Evolutionary conservation across 768 basidiomycete species (phyloP).

Genomic region (Mycena belliarum): DNA sequence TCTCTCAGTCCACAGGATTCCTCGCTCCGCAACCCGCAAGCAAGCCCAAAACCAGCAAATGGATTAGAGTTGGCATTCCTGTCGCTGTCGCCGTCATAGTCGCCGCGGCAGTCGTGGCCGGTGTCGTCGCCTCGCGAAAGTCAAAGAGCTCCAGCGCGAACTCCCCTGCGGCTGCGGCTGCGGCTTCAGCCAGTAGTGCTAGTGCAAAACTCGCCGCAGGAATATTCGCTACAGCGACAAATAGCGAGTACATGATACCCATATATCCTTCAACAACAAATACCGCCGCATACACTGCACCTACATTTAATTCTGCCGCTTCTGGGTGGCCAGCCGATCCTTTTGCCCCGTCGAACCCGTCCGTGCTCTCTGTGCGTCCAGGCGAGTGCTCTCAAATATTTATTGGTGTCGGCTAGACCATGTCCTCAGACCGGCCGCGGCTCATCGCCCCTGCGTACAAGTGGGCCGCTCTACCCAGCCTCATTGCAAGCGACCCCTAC

Average conservation of each 20-base stretch:
- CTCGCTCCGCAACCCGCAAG: constrained; percentile 52
- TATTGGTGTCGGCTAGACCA: background rate
- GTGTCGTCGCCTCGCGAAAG: constrained; percentile 71
- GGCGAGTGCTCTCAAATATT: background rate
- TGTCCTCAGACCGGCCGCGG: constrained; percentile 74
- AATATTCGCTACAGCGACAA: constrained; percentile 74
- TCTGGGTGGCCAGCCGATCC: constrained; percentile 75
- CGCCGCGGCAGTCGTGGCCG: constrained; percentile 71
- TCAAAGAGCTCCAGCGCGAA: constrained; percentile 34
- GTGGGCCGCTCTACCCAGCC: constrained; percentile 77
- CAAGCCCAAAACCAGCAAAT: constrained; percentile 61
- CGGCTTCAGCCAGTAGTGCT: constrained; percentile 47
- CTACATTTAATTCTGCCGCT: constrained; percentile 62
- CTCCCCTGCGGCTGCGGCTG: constrained; percentile 42
- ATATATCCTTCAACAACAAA: constrained; percentile 90
- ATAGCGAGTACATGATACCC: constrained; percentile 78
- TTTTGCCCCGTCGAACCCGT: constrained; percentile 65
- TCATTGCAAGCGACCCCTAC: constrained; percentile 86
- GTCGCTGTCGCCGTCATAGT: constrained; percentile 61
- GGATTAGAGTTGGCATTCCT: constrained; percentile 77
- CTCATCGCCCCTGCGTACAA: constrained; percentile 91
- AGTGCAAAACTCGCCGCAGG: constrained; percentile 62
- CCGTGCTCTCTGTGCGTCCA: constrained; percentile 56
- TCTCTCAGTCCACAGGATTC: constrained; percentile 69
- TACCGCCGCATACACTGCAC: constrained; percentile 64